Evolutionary conservation across 768 basidiomycete species (phyloP).

Genomic region (Auriscalpium vulgare): DNA sequence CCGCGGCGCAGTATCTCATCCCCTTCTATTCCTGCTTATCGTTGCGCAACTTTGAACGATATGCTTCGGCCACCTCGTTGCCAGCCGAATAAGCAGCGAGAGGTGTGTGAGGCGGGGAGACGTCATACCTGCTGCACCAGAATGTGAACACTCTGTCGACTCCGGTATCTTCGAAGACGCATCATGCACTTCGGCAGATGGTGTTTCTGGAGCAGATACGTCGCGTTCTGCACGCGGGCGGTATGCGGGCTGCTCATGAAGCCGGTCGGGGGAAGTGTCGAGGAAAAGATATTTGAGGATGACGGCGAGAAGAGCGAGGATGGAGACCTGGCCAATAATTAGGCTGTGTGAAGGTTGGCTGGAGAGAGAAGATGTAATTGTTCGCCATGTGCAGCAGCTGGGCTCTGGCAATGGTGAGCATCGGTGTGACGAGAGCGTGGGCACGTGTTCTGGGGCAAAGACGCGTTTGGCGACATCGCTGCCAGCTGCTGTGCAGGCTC

Average conservation of each 20-base stretch:
- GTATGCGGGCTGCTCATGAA: constrained; percentile 48
- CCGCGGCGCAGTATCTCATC: constrained; percentile 74
- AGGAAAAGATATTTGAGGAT: constrained; percentile 95
- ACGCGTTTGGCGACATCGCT: not conserved
- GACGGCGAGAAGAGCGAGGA: constrained; percentile 65
- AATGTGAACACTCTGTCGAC: constrained; percentile 80
- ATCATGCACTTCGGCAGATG: not conserved
- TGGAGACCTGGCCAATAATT: constrained; percentile 84
- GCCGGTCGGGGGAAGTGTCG: constrained; percentile 53
- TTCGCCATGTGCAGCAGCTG: constrained; percentile 25
- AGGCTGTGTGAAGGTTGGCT: constrained; percentile 95
- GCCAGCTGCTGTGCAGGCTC: not conserved
- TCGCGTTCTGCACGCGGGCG: constrained; percentile 31
- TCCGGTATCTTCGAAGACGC: constrained; percentile 38
- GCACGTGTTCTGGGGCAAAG: not conserved
- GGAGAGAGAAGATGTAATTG: constrained; percentile 63
- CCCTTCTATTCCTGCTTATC: constrained; percentile 60
- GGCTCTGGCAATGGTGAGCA: not conserved
- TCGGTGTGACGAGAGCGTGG: not conserved
- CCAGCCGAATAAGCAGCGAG: not conserved
- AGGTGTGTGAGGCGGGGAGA: not conserved
- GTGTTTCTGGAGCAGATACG: not conserved
- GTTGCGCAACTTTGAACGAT: constrained; percentile 69
- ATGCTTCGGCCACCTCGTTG: constrained; percentile 51
- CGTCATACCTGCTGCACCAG: constrained; percentile 68